Evolutionary conservation across 192 early-diverging fungal species (phyloP).

Genomic region (Gaertneriomyces semiglobifer): DNA sequence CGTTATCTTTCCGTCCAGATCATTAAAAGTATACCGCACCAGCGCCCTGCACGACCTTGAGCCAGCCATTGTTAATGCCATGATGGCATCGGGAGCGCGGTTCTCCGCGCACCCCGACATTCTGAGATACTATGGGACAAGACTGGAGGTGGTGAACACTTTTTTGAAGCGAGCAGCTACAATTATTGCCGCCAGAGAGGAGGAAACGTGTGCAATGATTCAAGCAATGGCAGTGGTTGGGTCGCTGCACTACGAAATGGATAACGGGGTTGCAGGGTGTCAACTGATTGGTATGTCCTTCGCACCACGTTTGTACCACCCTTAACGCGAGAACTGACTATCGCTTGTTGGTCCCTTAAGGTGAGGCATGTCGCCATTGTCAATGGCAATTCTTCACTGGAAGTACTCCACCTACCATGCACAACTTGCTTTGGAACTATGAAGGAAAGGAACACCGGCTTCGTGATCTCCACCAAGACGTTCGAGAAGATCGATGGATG

Average conservation of each 20-base stretch:
- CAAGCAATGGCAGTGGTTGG: constrained; percentile 24
- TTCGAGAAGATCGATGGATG: constrained; percentile 12
- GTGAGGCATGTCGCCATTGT: too few species aligned
- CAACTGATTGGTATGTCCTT: constrained; percentile 10
- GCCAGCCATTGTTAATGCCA: constrained; percentile 11
- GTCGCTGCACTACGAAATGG: constrained; percentile 10
- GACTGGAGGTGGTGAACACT: constrained; percentile 1
- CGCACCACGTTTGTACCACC: not conserved
- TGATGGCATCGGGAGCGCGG: constrained; percentile 14
- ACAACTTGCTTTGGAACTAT: not conserved
- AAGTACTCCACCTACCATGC: not conserved
- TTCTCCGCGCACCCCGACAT: constrained; percentile 21
- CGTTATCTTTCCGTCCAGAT: too few species aligned
- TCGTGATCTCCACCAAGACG: not conserved
- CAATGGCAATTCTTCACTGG: too few species aligned
- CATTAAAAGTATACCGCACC: too few species aligned
- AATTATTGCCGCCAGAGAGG: not conserved
- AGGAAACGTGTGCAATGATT: not conserved
- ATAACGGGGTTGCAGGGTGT: constrained; percentile 14
- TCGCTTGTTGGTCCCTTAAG: not conserved
- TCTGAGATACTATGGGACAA: constrained; percentile 6
- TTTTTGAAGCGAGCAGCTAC: constrained; percentile 6
- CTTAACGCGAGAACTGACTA: not conserved
- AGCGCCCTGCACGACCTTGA: not conserved
- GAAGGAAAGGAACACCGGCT: too few species aligned